Evolutionary conservation across 164 flowering plant genomes (phyloP), one percentile per base, ranked within the genome.

Genomic region (Magnolia changhungtana): DNA sequence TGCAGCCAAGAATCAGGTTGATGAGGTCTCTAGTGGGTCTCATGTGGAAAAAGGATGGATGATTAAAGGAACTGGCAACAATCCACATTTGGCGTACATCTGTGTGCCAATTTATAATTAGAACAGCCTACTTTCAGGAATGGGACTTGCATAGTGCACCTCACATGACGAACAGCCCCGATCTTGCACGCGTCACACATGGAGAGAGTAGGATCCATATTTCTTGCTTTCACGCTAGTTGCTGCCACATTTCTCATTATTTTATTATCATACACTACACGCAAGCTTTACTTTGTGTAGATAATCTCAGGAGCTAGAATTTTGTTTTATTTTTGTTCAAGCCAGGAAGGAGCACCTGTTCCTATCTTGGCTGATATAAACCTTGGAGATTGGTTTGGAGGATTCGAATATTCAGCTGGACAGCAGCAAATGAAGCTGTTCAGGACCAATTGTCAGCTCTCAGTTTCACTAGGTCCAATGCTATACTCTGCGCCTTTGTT

Each of bases 401-500:
- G 98, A 68, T 75, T 93, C 79, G 73, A 93, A 66, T 95, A 76
- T 86, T 88, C 93, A 27, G 90, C 97, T 76, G 94, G 99, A 74
- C 98, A 95, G 73, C 90, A 93, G 99, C 99, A 19, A 95, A 95
- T 85, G 95, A 80, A 82, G 98, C 99, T 76, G 99, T 93, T 78
- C 95, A 87, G 78, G 90, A 82, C 78, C 97, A 95, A 82, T 77
- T 93, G 80, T 86, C 97, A 70, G 89, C 98, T 76, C 93, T 92
- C 67, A 95, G 98, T 85, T 88, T 95, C 79, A 84, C 97, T n/a
- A 93, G 98, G 98, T 93, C 75, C 20, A 31, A 9, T 75, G 19
- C 58, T 78, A 19, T 50, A 18, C 51, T 58, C 2, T 29, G 18
- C 3, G 2, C 19, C 23, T 63, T 45, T 58, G 9, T 72, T 23